Evolutionary conservation across 805 yeast genomes (phyloP), one percentile per base, ranked within the genome.

Genomic region (Deakozyma indianensis): DNA sequence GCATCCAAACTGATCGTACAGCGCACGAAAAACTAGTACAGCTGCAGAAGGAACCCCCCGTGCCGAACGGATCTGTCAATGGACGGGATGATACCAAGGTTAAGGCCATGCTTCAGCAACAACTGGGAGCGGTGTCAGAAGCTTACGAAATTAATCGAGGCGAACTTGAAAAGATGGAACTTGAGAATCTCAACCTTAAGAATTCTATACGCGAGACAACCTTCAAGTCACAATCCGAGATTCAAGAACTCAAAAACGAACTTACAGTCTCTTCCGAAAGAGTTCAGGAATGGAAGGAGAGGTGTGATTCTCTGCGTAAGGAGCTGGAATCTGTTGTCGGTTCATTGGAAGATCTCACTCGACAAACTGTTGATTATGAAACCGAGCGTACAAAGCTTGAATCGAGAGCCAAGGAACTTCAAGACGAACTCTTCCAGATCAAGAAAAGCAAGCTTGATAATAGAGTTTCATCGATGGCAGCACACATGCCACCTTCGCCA

Each of bases 291-390:
- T 32, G 38, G 38, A 32, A 32, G 18, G 38, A 32, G 18, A 7
- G 38, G 4, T 32, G 38, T 35, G 62, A 59, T 15, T 48, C 56
- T 5, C 55, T 62, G 44, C 54, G 61, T 11, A 21, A 24, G 2
- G 65, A 63, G 52, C 53, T 63, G n/a, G 57, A 51, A 32, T 43
- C 51, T 1, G 61, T 58, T 27, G 58, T 61, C 3, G 47, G 42
- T 41, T 52, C 61, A 9, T 53, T 63, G 14, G 67, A 63, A 35
- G 65, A 63, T 24, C 58, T 63, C 23, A 63, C 67, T n/a, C 47
- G 54, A 18, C 55, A 63, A 45, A 58, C 67, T 1, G 65, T 63
- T 20, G 60, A 55, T 42, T 57, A 58, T 41, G 67, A 63, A 42
- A 47, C 58, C 22, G 62, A 60, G 43, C 53, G 61, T 3, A 21